Evolutionary conservation across 108 stramenopile genomes (phyloP).

Genomic region (Skeletonema menzelii): DNA sequence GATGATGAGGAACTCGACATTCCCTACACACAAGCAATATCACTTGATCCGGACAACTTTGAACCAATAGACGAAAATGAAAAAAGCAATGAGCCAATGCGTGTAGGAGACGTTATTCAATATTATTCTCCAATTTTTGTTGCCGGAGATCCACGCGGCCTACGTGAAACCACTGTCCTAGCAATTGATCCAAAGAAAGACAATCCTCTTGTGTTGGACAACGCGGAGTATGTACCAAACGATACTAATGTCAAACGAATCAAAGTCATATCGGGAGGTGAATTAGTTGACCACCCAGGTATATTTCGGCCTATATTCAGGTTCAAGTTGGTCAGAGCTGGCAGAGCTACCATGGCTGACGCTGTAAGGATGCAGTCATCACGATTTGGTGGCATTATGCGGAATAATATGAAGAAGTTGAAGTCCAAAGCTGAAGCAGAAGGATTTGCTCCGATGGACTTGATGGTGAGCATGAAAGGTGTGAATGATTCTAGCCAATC

Average conservation of each 20-base stretch:
- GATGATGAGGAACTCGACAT: slow-evolving; percentile 33
- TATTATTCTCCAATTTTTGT: slow-evolving; percentile 66
- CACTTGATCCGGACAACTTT: slow-evolving; percentile 33
- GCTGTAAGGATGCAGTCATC: slow-evolving; percentile 25
- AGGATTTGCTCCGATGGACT: slow-evolving; percentile 45
- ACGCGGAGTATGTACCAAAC: slow-evolving; percentile 51
- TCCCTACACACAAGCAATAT: slow-evolving; percentile 45
- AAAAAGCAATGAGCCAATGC: slow-evolving; percentile 61
- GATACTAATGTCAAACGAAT: slow-evolving; percentile 56
- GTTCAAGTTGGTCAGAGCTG: slow-evolving; percentile 30
- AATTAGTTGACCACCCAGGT: slow-evolving; percentile 53
- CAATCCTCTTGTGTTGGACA: slow-evolving; percentile 50
- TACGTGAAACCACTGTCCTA: slow-evolving; percentile 54
- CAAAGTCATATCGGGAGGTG: slow-evolving; percentile 45
- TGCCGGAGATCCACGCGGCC: slow-evolving; percentile 52
- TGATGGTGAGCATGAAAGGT: slow-evolving; percentile 23
- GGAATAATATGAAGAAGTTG: slow-evolving; percentile 29
- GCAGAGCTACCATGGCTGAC: slow-evolving; percentile 17
- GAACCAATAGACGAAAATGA: slow-evolving; percentile 17
- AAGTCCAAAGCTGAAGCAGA: slow-evolving; percentile 32
- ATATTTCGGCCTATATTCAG: slow-evolving; percentile 41
- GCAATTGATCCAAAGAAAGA: slow-evolving; percentile 44
- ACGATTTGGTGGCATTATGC: slow-evolving; percentile 34
- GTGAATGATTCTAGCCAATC: slow-evolving; percentile 3
- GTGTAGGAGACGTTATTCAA: slow-evolving; percentile 70